Conservation (phyloP, 495 filamentous ascomycete species). For the Glonium stellatum region DNA sequence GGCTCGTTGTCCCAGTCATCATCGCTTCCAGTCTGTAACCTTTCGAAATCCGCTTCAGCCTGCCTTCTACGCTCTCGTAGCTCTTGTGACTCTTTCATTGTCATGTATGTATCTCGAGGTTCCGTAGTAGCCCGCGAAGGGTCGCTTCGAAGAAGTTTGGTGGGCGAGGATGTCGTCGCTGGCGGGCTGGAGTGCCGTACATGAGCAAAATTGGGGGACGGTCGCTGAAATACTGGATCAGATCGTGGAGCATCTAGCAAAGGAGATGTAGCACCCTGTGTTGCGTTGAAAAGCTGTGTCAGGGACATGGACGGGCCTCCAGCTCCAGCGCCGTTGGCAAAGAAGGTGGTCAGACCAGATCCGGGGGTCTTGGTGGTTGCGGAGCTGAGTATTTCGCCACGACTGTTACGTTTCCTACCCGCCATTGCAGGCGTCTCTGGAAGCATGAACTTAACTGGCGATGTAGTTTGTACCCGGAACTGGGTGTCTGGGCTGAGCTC, state of each 20-base stretch:
- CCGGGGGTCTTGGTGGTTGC: conserved; percentile 31
- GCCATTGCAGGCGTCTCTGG: conserved; percentile 34
- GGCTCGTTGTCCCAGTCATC: conserved; percentile 20
- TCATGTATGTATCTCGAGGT: conserved; percentile 34
- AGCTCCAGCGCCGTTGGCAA: conserved; percentile 19
- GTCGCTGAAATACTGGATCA: conserved; percentile 37
- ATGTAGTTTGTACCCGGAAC: not conserved
- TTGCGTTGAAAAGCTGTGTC: conserved; percentile 39
- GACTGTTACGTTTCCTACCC: conserved; percentile 32
- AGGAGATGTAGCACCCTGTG: conserved; percentile 38
- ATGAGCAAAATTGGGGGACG: conserved; percentile 36
- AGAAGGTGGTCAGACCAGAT: conserved; percentile 25
- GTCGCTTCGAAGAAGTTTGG: conserved; percentile 18
- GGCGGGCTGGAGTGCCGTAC: conserved; percentile 31
- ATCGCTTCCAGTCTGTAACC: conserved; percentile 4
- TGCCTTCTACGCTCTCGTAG: conserved; percentile 10
- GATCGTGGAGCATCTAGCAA: conserved; percentile 29
- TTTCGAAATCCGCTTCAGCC: conserved; percentile 9
- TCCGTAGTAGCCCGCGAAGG: conserved; percentile 24
- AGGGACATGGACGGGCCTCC: conserved; percentile 28
- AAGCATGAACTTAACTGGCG: conserved; percentile 25
- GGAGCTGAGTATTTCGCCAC: conserved; percentile 34
- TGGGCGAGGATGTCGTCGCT: conserved; percentile 30
- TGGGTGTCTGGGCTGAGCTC: conserved; percentile 11
- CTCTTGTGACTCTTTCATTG: conserved; percentile 37